These are phyloP conservation scores for Calonectria pseudoreteaudii DNA, from an alignment of 2,329 filamentous ascomycete species.

Conservation along the genomic window DNA sequence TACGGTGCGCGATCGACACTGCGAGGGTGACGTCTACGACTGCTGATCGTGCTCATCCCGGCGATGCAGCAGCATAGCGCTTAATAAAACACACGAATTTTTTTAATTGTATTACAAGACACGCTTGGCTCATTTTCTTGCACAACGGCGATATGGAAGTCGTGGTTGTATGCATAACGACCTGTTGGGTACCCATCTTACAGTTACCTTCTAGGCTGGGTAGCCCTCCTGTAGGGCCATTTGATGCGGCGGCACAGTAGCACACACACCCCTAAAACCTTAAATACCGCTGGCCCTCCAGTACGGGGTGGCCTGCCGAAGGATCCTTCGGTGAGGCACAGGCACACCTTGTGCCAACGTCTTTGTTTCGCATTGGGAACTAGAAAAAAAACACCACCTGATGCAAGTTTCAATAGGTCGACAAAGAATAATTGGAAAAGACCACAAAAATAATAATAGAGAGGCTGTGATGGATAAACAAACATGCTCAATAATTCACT, in stretches of 20 bases:
- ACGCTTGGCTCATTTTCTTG: not conserved
- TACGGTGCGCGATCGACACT: slow-evolving; percentile 18
- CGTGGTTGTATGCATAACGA: not conserved
- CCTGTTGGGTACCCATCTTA: not conserved
- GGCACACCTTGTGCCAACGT: slow-evolving; percentile 13
- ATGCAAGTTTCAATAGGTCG: not conserved
- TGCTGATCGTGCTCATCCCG: not conserved
- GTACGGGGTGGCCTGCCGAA: slow-evolving; percentile 7
- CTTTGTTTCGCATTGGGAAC: not conserved
- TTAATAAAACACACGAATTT: not conserved
- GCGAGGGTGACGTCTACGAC: slow-evolving; percentile 11
- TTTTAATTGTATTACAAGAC: not conserved
- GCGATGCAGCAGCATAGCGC: not conserved
- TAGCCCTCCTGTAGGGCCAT: not conserved
- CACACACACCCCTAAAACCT: slow-evolving; percentile 16
- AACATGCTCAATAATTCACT: not conserved
- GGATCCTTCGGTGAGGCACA: not conserved
- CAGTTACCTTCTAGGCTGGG: not conserved
- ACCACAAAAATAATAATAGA: not conserved
- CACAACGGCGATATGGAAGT: not conserved
- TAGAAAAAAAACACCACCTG: not conserved
- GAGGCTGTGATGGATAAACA: not conserved
- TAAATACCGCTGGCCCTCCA: slow-evolving; percentile 14
- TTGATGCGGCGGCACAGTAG: not conserved
- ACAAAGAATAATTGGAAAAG: not conserved